Evolutionary conservation across 345 rosid species (phyloP).

Genomic region (Murraya koenigii): DNA sequence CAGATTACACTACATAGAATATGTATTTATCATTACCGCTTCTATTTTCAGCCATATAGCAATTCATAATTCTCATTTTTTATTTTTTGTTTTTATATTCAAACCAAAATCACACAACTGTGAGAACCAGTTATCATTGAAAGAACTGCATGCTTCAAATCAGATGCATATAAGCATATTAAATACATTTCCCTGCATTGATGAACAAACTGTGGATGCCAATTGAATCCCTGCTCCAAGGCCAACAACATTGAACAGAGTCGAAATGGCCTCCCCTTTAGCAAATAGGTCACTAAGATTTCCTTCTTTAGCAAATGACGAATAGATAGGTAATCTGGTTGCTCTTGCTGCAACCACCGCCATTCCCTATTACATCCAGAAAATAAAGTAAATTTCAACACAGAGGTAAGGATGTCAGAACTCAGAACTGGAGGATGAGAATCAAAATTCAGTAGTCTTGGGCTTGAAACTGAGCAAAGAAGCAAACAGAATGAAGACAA

Average conservation of each 20-base stretch:
- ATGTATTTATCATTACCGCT: neutral
- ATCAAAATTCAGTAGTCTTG: neutral
- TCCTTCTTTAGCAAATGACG: conserved; percentile 97
- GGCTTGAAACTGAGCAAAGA: neutral
- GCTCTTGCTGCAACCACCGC: conserved; percentile 98
- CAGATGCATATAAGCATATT: neutral
- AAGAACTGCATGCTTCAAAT: conserved; percentile 4
- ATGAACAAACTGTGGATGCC: conserved; percentile 88
- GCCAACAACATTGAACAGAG: conserved; percentile 84
- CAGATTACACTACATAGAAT: neutral
- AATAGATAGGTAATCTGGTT: conserved; percentile 87
- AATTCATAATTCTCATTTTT: neutral
- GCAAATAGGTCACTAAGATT: conserved; percentile 96
- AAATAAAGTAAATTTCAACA: conserved; percentile 14
- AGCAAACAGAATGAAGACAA: neutral
- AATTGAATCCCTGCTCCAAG: conserved; percentile 78
- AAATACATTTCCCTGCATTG: conserved; percentile 84
- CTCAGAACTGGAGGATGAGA: neutral
- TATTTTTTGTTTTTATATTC: too few species aligned
- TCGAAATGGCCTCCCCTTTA: conserved; percentile 97
- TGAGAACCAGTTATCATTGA: neutral
- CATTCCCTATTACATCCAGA: conserved; percentile 66
- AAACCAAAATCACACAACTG: neutral
- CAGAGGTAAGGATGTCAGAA: neutral
- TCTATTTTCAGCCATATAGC: neutral